These are phyloP conservation scores for Paulownia fortunei DNA, from an alignment of 257 asterid genomes.

Conservation along the genomic window DNA sequence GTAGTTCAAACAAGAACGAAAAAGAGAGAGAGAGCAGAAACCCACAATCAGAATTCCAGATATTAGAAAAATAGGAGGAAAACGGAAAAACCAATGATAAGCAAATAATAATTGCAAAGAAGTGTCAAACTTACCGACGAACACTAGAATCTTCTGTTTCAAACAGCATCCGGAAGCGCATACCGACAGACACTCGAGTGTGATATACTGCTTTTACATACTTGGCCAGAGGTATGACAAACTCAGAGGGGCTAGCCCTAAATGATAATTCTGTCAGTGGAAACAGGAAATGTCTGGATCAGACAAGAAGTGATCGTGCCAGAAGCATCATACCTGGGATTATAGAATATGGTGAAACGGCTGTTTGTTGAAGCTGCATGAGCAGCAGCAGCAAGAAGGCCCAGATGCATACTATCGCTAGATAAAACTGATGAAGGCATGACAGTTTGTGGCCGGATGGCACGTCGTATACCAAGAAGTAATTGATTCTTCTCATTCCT, in stretches of 20 bases:
- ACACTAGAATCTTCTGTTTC: conserved; percentile 85
- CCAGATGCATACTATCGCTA: conserved; percentile 90
- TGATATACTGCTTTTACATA: conserved; percentile 70
- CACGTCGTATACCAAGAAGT: conserved; percentile 80
- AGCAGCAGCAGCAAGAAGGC: conserved; percentile 91
- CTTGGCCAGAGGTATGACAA: conserved; percentile 73
- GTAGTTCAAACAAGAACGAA: no score
- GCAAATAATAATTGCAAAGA: not conserved
- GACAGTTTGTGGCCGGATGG: conserved; percentile 71
- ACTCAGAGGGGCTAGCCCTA: conserved; percentile 79
- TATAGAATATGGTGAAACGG: conserved; percentile 77
- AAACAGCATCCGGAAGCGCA: conserved; percentile 84
- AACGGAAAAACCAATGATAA: not conserved
- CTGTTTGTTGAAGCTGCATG: conserved; percentile 83
- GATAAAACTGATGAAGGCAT: conserved; percentile 86
- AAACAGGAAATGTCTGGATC: not conserved
- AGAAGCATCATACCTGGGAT: conserved; percentile 63
- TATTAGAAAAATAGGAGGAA: not conserved
- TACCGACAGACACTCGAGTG: conserved; percentile 79
- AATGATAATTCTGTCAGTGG: conserved; percentile 23
- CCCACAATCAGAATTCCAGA: no score
- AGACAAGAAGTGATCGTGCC: not conserved
- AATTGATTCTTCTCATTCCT: conserved; percentile 86
- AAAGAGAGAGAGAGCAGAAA: no score
- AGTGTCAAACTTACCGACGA: conserved; percentile 59